Evolutionary conservation across 495 filamentous ascomycete genomes (phyloP), one percentile per base, ranked within the genome.

Genomic region (Lophiostoma macrostomum): DNA sequence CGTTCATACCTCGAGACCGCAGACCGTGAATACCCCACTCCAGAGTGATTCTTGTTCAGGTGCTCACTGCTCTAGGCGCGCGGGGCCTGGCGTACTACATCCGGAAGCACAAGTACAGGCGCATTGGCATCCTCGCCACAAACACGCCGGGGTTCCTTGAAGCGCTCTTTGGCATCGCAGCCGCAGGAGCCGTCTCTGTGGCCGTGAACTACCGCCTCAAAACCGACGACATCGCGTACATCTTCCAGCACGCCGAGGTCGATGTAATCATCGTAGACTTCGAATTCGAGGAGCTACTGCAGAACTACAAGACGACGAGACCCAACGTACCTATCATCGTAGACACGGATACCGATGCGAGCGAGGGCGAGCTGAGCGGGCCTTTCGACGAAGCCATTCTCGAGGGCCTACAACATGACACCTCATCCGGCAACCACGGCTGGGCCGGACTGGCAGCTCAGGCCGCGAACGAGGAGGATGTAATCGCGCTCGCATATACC

Each of bases 81-180:
- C 71, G 85, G 29, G 93, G 94, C 0, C 69, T 98, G 18, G 90
- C 87, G 7, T 97, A 93, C 68, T 97, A 84, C 67, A 67, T 97
- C 42, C 78, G 76, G 37, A 86, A 88, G 64, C 77, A 85, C 47
- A 76, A 76, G 6, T 80, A 78, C 61, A 84, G 80, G 64, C 78
- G 85, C 49, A 77, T 86, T 1, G 93, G 93, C 4, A 83, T 98
- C 31, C 75, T 98, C 4, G 82, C 80, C 18, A 84, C 94, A 1
- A 98, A 98, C 66, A 98, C 93, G 4, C 93, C 93, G 2, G 93
- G 90, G 0, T 96, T 96, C 66, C 72, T 97, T 16, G 91, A 97
- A 70, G 76, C 80, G 1, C 85, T 96, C 40, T 98, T 90, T 61
- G 93, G 87, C 5, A 87, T 96, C 63, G 83, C 81, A 1, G 93